phyloP scores from a whole-genome alignment of 208 protist species.

The Trypanosoma scelopori region DNA sequence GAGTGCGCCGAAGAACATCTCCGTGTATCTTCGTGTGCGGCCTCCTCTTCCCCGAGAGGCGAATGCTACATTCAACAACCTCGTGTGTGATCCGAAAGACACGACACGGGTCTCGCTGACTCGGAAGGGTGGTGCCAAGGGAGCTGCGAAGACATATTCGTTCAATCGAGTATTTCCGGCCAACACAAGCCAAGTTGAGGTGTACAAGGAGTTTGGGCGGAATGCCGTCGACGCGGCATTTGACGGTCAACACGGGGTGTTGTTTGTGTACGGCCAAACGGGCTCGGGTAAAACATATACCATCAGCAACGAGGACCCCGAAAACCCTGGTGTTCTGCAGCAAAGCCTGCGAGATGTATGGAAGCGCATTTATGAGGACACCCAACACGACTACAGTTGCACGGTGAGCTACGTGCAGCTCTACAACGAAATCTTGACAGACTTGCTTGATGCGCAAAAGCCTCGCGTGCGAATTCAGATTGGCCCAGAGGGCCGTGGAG shows the following conservation, averaged over 20 bases:
- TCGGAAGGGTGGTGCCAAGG: constrained; percentile 44
- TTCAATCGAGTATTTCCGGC: constrained; percentile 80
- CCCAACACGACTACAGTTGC: constrained; percentile 73
- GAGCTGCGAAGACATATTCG: constrained; percentile 47
- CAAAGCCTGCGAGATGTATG: constrained; percentile 74
- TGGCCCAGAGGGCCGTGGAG: constrained; percentile 67
- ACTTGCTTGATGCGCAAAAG: constrained; percentile 77
- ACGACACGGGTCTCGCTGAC: constrained; percentile 41
- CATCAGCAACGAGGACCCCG: constrained; percentile 84
- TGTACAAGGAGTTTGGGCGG: constrained; percentile 77
- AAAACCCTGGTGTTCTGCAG: constrained; percentile 88
- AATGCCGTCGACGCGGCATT: constrained; percentile 85
- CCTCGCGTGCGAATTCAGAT: constrained; percentile 78
- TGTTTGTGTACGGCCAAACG: constrained; percentile 92
- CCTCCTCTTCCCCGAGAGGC: constrained; percentile 73
- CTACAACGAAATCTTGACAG: constrained; percentile 89
- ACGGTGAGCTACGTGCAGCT: constrained; percentile 88
- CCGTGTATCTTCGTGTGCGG: constrained; percentile 83
- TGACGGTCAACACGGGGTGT: constrained; percentile 85
- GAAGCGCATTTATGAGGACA: constrained; percentile 60
- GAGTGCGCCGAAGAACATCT: constrained; percentile 81
- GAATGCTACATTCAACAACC: constrained; percentile 72
- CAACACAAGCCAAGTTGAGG: constrained; percentile 54
- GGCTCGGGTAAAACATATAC: constrained; percentile 92
- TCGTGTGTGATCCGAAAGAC: constrained; percentile 58